Evolutionary conservation across 257 asterid genomes (phyloP), one percentile per base, ranked within the genome.

Genomic region (Mentha longifolia): DNA sequence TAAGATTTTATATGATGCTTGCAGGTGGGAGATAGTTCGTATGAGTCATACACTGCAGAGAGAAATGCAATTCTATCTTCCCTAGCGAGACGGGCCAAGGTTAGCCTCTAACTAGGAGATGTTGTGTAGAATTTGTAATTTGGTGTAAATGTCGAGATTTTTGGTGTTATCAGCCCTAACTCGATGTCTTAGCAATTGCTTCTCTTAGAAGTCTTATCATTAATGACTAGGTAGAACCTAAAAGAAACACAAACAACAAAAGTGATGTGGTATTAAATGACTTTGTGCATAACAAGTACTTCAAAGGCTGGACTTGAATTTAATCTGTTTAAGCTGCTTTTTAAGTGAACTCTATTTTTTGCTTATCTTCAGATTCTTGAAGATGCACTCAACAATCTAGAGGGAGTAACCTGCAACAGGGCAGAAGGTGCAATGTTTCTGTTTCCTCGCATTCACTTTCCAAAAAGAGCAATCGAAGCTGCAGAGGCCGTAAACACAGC

Each of bases 351-450:
- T 33, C 37, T 4, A 6, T n/a, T 33, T 31, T 63, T 42, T 61
- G 45, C 51, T 58, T 31, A 10, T 45, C 43, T 64, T 49, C 87
- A 94, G 99, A 84, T 81, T 31, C 97, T 94, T 70, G 96, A 94
- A 82, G 96, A 81, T 17, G 99, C 97, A 46, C 74, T 94, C 4
- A 91, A 94, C 71, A 84, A 81, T 71, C 85, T 94, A 43, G 99
- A 94, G 82, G 97, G 97, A 51, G 87, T 94, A 52, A 83, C 88
- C n/a, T 94, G 99, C 89, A 91, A 94, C 77, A 83, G 90, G 73
- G 97, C 97, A 33, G 99, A 94, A 80, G 99, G 99, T 58, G 99
- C 99, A 17, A 94, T 94, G 99, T 91, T 91, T 70, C 93, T 94
- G 33, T 94, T 94, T 76, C 99, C 99, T 0, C 76, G 95, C 20